Percentiles rank a stretch among this genome's conserved stretches.
phyloP scores from a whole-genome alignment of 805 yeast genomes.

The Blastobotrys americana region DNA sequence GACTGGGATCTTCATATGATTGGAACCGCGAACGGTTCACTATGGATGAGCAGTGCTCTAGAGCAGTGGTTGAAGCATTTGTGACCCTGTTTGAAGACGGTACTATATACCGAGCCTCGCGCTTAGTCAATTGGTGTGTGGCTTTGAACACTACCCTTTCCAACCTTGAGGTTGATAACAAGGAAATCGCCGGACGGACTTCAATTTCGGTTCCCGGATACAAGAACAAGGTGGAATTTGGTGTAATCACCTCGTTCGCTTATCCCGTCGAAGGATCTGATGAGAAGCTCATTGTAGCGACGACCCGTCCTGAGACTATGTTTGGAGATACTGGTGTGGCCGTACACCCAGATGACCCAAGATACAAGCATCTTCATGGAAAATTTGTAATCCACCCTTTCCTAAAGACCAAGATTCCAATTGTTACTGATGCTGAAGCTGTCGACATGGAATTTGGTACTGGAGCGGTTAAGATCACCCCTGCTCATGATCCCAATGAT shows the following conservation, averaged over 20 bases:
- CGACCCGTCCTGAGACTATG: constrained; percentile 97
- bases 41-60: constrained; percentile 65
- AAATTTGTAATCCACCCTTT: constrained; percentile 88
- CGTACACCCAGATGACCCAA: constrained; percentile 89
- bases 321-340: constrained; percentile 98
- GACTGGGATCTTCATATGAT: constrained; percentile 93
- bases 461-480: constrained; percentile 99
- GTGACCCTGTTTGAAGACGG: constrained; percentile 91
- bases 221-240: constrained; percentile 85
- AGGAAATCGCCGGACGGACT: constrained; percentile 78
- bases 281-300: constrained; percentile 86
- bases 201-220: constrained; percentile 81
- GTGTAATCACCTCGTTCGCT: constrained; percentile 93
- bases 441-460: constrained; percentile 99
- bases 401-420: constrained; percentile 76
- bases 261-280: constrained; percentile 80
- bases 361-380: constrained; percentile 94
- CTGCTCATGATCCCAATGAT: constrained; percentile 98
- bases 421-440: constrained; percentile 82
- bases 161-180: constrained; percentile 92
- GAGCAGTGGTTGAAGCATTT: constrained; percentile 85
- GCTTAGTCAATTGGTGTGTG: constrained; percentile 95
- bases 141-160: constrained; percentile 92
- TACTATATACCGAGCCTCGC: constrained; percentile 83
- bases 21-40: constrained; percentile 96